A percentile compares a stretch with the other conserved stretches of the same genome.
phyloP scores from a whole-genome alignment of 768 basidiomycete genomes.

The Piloderma croceum region DNA sequence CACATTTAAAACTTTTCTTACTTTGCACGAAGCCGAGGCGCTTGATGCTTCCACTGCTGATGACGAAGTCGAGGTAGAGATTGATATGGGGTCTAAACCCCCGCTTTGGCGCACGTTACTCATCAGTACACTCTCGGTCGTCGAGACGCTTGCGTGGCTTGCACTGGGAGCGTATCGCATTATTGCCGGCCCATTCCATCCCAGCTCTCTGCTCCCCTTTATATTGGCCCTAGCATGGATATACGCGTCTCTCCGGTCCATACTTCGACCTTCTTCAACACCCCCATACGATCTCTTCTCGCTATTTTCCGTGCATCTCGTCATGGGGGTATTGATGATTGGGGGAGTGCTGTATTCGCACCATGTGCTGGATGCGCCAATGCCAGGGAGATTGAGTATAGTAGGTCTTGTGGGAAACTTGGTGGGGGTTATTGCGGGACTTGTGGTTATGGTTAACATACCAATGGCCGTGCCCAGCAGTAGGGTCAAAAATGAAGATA shows the following conservation, averaged over 20 bases:
- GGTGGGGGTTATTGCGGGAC: conserved; percentile 33
- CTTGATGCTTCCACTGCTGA: conserved; percentile 9
- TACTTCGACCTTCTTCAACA: conserved; percentile 48
- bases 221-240: conserved; percentile 57
- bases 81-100: conserved; percentile 21
- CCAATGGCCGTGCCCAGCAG: conserved; percentile 61
- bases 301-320: conserved; percentile 48
- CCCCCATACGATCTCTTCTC: conserved; percentile 59
- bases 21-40: conserved; percentile 28
- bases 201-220: conserved; percentile 34
- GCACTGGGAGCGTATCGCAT: conserved; percentile 51
- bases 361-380: conserved; percentile 35
- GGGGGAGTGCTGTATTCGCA: conserved; percentile 52
- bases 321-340: conserved; percentile 41
- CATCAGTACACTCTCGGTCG: conserved; percentile 51
- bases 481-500: conserved; percentile 46
- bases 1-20: conserved; percentile 38
- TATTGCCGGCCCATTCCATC: conserved; percentile 29
- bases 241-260: conserved; percentile 54
- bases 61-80: conserved; percentile 2
- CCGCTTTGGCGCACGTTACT: conserved; percentile 58
- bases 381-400: conserved; percentile 28
- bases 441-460: conserved; percentile 52
- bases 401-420: conserved; percentile 36
- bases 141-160: conserved; percentile 55